Percentiles rank a stretch among this genome's conserved stretches.
These are phyloP conservation scores for Lodderomyces pseudojiufengensis DNA, from an alignment of 1,139 yeast genomes.

Conservation along the genomic window DNA sequence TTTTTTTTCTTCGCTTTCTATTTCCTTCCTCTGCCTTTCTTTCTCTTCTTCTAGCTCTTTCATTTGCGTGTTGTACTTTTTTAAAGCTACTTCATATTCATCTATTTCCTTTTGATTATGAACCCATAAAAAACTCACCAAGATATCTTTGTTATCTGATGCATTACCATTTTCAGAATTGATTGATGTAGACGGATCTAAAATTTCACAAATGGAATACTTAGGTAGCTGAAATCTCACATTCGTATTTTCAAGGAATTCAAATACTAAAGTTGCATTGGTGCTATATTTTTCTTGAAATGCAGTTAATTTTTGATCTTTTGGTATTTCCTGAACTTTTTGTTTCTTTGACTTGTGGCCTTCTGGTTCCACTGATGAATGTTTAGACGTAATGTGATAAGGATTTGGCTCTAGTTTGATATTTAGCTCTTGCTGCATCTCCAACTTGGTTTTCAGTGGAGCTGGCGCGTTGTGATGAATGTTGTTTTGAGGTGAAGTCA, in stretches of 20 bases:
- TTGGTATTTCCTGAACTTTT: constrained; percentile 26
- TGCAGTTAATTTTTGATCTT: constrained; percentile 60
- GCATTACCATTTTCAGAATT: constrained; percentile 25
- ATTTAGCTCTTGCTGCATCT: constrained; percentile 20
- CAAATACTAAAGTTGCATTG: constrained; percentile 77
- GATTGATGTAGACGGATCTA: constrained; percentile 22
- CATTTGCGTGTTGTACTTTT: constrained; percentile 26
- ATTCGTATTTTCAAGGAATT: constrained; percentile 75
- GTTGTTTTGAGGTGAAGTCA: too few species aligned
- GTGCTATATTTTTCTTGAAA: constrained; percentile 68
- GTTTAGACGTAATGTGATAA: too few species aligned
- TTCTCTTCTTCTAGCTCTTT: constrained; percentile 21
- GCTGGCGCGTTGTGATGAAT: too few species aligned
- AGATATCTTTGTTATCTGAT: constrained; percentile 41
- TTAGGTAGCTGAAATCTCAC: constrained; percentile 74
- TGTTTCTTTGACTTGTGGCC: constrained; percentile 18
- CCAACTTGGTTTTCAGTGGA: constrained; percentile 17
- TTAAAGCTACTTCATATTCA: constrained; percentile 39
- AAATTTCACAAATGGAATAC: constrained; percentile 67
- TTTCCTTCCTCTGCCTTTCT: constrained; percentile 21
- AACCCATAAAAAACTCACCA: constrained; percentile 63
- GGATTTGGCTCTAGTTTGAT: too few species aligned
- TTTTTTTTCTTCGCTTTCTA: constrained; percentile 12
- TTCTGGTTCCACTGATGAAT: constrained; percentile 17
- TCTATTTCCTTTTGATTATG: constrained; percentile 52